Conservation (phyloP, 768 basidiomycete genomes). For the Boletus reticuloceps region DNA sequence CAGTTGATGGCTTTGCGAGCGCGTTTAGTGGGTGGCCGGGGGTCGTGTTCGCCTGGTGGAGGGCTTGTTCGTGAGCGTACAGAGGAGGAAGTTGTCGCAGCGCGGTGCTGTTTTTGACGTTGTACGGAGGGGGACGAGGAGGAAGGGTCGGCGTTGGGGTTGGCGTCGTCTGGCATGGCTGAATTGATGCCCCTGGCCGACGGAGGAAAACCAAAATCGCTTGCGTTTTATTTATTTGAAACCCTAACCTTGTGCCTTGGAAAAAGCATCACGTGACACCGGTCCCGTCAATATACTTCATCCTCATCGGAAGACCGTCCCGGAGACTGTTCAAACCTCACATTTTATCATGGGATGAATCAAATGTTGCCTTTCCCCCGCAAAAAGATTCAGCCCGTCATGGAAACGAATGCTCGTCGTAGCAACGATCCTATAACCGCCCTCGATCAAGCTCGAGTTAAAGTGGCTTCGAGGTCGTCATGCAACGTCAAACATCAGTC, state of each 20-base stretch:
- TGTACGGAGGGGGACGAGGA: slow-evolving; percentile 9
- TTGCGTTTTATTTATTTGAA: slow-evolving; percentile 23
- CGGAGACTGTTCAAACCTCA: neutral
- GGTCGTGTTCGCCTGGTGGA: slow-evolving; percentile 55
- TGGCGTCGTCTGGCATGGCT: slow-evolving; percentile 33
- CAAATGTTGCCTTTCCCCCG: no score
- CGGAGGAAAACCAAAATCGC: neutral
- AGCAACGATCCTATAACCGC: neutral
- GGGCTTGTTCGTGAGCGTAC: slow-evolving; percentile 47
- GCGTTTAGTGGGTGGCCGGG: slow-evolving; percentile 72
- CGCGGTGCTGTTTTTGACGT: slow-evolving; percentile 20
- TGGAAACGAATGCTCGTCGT: no score
- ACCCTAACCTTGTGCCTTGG: slow-evolving; percentile 21
- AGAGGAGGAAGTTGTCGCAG: slow-evolving; percentile 27
- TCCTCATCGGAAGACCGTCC: no score
- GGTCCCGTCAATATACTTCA: slow-evolving; percentile 6
- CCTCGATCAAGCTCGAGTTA: slow-evolving; percentile 13
- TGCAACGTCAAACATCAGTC: slow-evolving; percentile 10
- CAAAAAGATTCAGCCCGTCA: no score
- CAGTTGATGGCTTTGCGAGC: slow-evolving; percentile 88
- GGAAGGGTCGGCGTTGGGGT: slow-evolving; percentile 14
- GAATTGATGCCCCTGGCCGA: slow-evolving; percentile 22
- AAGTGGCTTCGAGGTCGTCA: slow-evolving; percentile 17
- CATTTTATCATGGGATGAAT: no score
- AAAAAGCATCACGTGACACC: slow-evolving; percentile 17